Base-by-base conservation (phyloP, 306 rosid genomes). In the Lathyrus tuberosus region DNA sequence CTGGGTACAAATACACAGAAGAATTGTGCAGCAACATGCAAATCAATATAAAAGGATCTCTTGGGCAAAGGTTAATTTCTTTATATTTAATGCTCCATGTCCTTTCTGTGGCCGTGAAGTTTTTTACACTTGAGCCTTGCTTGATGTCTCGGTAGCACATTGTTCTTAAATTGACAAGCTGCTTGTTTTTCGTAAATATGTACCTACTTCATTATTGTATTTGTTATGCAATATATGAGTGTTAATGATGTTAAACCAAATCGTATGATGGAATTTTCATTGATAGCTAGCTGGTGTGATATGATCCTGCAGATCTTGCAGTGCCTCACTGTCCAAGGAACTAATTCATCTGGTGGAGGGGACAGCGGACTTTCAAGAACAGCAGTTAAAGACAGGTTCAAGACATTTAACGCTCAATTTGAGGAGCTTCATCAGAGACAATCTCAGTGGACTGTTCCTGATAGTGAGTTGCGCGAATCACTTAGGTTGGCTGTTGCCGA, bases 1-100 rank as follows among this genome's bases (percentile, higher is more conserved):
- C 75, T 95, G 99, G 99, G 97, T 95, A 82, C 99, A 95, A 86
- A 95, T 86, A 81, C 99, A 95, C 65, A 85, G 97, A 71, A 81
- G 98, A 81, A 87, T 90, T 69, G 98, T 94, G 44, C 99, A 95
- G 74, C 97, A 95, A 81, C 99, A 95, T 86, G 99, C 97, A 60
- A 95, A 95, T 83, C 97, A 91, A 70, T 95, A 95, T 75, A 95
- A 95, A 79, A 83, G 99, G 81, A 82, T 95, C 80, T 91, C 99
- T 53, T 95, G 99, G 99, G 95, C 95, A 67, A 95, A 95, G 97
- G 97, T 94, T 37, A 43, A 46, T 31, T 62, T 65, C 65, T 75
- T 60, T 14, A 24, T 42, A 31, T 62, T 63, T 37, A 52, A 51
- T 54, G 46, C n/a, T 20, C 58, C 20, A 37, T 49, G 59, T 33